Percentiles rank a stretch among this genome's conserved stretches.
Evolutionary conservation across 805 yeast species (phyloP).

Genomic region (Tetrapisispora iriomotensis): DNA sequence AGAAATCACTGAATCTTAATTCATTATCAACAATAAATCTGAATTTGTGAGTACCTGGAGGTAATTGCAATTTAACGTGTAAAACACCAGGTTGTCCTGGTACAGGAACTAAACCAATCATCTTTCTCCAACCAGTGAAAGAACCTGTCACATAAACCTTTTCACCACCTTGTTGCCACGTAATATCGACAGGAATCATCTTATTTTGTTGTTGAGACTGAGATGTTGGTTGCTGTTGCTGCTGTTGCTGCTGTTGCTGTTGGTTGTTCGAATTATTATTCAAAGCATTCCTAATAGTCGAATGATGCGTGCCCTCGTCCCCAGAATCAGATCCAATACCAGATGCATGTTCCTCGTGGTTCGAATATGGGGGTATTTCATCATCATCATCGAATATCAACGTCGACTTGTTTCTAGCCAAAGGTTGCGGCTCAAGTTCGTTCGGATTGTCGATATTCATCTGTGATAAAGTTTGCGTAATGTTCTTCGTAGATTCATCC

Average conservation of each 20-base stretch:
- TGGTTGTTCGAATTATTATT: constrained; percentile 1
- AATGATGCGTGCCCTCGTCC: constrained; percentile 5
- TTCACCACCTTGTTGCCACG: constrained; percentile 95
- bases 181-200: constrained; percentile 51
- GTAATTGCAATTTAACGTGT: constrained; percentile 63
- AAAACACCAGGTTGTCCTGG: constrained; percentile 32
- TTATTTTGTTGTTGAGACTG: constrained; percentile 4
- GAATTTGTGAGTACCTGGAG: constrained; percentile 87
- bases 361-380: constrained; percentile 38
- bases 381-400: constrained; percentile 55
- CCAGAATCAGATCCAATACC: constrained; percentile 6
- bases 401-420: constrained; percentile 55
- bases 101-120: constrained; percentile 68
- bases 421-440: constrained; percentile 15
- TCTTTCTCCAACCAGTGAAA: constrained; percentile 95
- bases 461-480: constrained; percentile 27
- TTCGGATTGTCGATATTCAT: constrained; percentile 28
- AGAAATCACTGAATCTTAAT: constrained; percentile 71
- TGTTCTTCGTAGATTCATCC: constrained; percentile 7
- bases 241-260: constrained; percentile 4
- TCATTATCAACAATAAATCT: constrained; percentile 93
- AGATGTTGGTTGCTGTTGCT: constrained; percentile 2
- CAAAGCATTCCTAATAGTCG: neutral
- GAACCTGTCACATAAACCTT: constrained; percentile 95
- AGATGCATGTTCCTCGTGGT: constrained; percentile 20